Evolutionary conservation across 805 yeast species (phyloP).

Genomic region (Cyberlindnera japonica): DNA sequence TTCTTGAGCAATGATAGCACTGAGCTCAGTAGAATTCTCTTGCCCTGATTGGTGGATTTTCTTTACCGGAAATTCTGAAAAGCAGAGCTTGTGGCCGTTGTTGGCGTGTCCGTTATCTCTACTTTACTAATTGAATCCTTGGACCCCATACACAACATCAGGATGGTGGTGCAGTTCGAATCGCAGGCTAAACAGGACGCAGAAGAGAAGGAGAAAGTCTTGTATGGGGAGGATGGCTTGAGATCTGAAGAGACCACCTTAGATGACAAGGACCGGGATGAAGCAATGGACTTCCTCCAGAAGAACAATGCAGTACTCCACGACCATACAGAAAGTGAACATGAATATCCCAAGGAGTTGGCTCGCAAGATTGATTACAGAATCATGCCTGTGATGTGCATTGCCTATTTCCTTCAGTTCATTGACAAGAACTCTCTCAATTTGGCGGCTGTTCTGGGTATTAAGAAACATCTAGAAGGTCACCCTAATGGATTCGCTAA

Average conservation of each 20-base stretch:
- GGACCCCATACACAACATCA: neutral
- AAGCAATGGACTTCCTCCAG: slow-evolving; percentile 24
- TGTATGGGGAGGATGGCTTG: slow-evolving; percentile 2
- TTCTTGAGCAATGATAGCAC: too few relatives aligned
- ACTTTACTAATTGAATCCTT: neutral
- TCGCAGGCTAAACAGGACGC: neutral
- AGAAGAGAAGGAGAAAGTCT: neutral
- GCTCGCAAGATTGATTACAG: slow-evolving; percentile 42
- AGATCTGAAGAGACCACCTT: slow-evolving; percentile 16
- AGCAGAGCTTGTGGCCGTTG: neutral
- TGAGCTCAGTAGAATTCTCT: too few relatives aligned
- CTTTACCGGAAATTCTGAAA: too few relatives aligned
- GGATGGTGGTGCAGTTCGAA: slow-evolving; percentile 2
- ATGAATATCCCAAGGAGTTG: slow-evolving; percentile 21
- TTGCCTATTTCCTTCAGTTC: slow-evolving; percentile 53
- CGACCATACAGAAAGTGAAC: neutral
- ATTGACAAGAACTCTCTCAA: slow-evolving; percentile 57
- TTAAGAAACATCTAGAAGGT: slow-evolving; percentile 39
- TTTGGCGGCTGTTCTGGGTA: slow-evolving; percentile 65
- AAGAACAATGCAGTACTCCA: slow-evolving; percentile 11
- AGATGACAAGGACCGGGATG: slow-evolving; percentile 21
- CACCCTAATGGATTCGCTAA: slow-evolving; percentile 47
- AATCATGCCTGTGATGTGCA: slow-evolving; percentile 47
- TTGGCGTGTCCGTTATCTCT: neutral
- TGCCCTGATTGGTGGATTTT: too few relatives aligned